These are phyloP conservation scores for Phytophthora boehmeriae DNA, from an alignment of 352 stramenopile species.

Conservation along the genomic window DNA sequence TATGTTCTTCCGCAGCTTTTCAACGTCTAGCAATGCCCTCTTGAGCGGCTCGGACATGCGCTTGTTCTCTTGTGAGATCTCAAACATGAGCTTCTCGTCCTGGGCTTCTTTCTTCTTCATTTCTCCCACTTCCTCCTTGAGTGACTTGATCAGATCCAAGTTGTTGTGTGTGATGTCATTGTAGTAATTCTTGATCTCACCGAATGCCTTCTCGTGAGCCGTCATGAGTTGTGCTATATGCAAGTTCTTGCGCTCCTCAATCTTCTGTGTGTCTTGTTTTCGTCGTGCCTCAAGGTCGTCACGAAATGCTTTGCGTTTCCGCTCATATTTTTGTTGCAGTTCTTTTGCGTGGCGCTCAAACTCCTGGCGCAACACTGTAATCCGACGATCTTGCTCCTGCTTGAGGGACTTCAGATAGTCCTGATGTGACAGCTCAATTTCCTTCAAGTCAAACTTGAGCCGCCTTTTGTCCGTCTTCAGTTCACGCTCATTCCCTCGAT, in stretches of 20 bases:
- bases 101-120: constrained; percentile 95
- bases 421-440: constrained; percentile 92
- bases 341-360: constrained; percentile 93
- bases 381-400: constrained; percentile 92
- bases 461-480: constrained; percentile 89
- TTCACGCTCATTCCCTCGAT: constrained; percentile 84
- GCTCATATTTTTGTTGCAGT: constrained; percentile 89
- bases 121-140: constrained; percentile 95
- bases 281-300: constrained; percentile 82
- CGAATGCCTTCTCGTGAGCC: constrained; percentile 93
- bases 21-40: constrained; percentile 81
- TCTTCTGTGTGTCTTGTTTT: constrained; percentile 86
- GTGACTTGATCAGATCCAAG: constrained; percentile 94
- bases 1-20: constrained; percentile 71
- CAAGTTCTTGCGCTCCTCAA: constrained; percentile 93
- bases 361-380: constrained; percentile 91
- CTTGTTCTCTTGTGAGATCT: constrained; percentile 96
- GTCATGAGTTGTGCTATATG: constrained; percentile 94
- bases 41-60: constrained; percentile 95
- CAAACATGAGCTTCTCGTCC: constrained; percentile 94
- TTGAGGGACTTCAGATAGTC: constrained; percentile 94
- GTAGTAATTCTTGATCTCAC: constrained; percentile 98
- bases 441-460: constrained; percentile 91
- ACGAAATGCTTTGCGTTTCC: constrained; percentile 80
- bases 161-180: constrained; percentile 98